phyloP scores from a whole-genome alignment of 371 early-diverging fungal species.

The Mycotypha africana region DNA sequence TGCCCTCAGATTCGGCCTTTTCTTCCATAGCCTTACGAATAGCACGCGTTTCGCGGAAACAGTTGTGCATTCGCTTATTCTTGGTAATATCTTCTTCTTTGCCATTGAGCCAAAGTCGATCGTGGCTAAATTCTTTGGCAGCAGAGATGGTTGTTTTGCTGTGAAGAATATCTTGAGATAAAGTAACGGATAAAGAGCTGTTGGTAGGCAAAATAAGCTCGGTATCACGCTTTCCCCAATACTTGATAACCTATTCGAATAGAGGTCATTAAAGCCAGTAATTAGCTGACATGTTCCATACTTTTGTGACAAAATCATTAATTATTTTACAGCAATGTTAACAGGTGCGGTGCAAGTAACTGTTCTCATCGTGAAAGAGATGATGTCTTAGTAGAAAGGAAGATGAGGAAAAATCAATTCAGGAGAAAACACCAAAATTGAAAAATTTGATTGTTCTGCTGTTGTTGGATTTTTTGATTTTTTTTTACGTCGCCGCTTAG shows the following conservation, averaged over 20 bases:
- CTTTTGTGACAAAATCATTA: background rate
- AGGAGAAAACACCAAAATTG: too few relatives aligned
- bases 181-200: constrained; percentile 93
- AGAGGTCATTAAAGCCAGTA: too few relatives aligned
- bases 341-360: constrained; percentile 95
- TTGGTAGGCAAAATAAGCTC: constrained; percentile 93
- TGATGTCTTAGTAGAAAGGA: too few relatives aligned
- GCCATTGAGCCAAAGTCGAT: constrained; percentile 94
- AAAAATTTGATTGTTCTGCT: too few relatives aligned
- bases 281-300: background rate
- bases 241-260: constrained; percentile 72
- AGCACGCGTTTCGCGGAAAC: constrained; percentile 76
- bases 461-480: too few relatives aligned
- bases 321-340: constrained; percentile 91
- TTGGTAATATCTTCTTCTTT: constrained; percentile 78
- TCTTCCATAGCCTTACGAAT: constrained; percentile 69
- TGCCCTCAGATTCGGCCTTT: constrained; percentile 34
- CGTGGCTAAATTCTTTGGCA: constrained; percentile 54
- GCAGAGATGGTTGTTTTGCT: constrained; percentile 89
- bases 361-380: constrained; percentile 32
- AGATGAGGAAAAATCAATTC: too few relatives aligned
- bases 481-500: too few relatives aligned
- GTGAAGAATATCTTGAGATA: constrained; percentile 93
- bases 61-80: constrained; percentile 80
- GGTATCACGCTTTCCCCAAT: constrained; percentile 97